A percentile compares a stretch with the other conserved stretches of the same genome.
Evolutionary conservation across 2,329 filamentous ascomycete species (phyloP).

Genomic region (Catunica adiposa): DNA sequence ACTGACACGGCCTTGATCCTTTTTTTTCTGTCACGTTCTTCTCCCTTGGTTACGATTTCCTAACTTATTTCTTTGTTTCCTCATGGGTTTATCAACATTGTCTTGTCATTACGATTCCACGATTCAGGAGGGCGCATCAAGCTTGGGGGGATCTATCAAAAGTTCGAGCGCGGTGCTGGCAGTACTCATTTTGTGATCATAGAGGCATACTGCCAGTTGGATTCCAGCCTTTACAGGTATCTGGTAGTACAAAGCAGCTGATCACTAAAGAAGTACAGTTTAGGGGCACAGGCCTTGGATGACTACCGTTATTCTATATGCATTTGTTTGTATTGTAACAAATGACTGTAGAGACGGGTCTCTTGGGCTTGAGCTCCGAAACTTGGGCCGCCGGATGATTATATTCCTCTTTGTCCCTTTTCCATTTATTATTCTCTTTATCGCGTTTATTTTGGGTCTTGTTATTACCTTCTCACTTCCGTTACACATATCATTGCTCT

Average conservation of each 20-base stretch:
- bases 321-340: too few relatives aligned
- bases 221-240: too few relatives aligned
- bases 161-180: neutral
- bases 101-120: constrained; percentile 4
- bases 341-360: too few relatives aligned
- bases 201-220: too few relatives aligned
- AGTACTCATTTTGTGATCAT: too few relatives aligned
- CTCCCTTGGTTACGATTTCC: constrained; percentile 8
- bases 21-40: constrained; percentile 5
- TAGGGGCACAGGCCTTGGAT: neutral
- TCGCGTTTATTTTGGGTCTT: neutral
- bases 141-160: neutral
- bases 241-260: neutral
- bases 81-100: constrained; percentile 2
- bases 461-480: neutral
- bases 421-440: constrained; percentile 13
- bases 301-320: too few relatives aligned
- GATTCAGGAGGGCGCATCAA: neutral
- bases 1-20: constrained; percentile 3
- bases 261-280: neutral
- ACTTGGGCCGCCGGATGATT: neutral
- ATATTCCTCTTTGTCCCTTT: constrained; percentile 4
- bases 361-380: neutral
- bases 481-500: neutral
- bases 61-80: constrained; percentile 8